Base-by-base conservation (phyloP, 2,329 filamentous ascomycete genomes). In the Aspergillus fijiensis region DNA sequence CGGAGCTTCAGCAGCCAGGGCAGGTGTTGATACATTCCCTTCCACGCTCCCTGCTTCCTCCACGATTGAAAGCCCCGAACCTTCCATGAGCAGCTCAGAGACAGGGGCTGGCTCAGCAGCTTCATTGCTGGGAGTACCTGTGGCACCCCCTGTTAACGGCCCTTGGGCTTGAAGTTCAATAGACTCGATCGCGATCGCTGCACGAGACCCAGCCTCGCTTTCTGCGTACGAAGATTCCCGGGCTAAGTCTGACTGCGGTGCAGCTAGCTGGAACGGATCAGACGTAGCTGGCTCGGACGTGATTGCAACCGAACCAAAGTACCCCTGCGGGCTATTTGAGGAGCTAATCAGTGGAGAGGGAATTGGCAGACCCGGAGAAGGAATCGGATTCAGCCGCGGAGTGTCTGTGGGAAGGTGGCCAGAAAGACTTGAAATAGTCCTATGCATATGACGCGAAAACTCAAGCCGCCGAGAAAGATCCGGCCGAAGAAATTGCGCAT, bases 281-380 rank as follows among this genome's bases (percentile, higher is more conserved):
- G 57, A 45, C 19, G 60, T 57, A 67, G 49, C n/a, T 31, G 39
- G 39, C 3, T 66, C 65, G 1, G 57, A 45, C 19, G 60, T 57
- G 16, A 62, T 23, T 31, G 64, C 48, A 23, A 62, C 60, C 4
- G 64, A 57, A n/a, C 69, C 65, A 60, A 78, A 78, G 58, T 77
- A 77, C 10, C 67, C 69, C 12, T 67, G 61, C 4, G 64, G 47
- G 55, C 64, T 66, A 45, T 65, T 62, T 16, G 73, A 63, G 29
- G 61, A 62, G 12, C 71, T 67, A 33, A 74, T 61, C 25, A 79
- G 63, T 14, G 78, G 76, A 25, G 77, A 79, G 6, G 78, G 73
- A 48, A 75, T 65, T 11, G 77, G 74, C 39, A 78, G 69, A 6
- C 73, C 74, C 11, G 76, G 72, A 23, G 78, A 79, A 42, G 73